phyloP scores from a whole-genome alignment of 345 rosid species.

The Conringia planisiliqua region DNA sequence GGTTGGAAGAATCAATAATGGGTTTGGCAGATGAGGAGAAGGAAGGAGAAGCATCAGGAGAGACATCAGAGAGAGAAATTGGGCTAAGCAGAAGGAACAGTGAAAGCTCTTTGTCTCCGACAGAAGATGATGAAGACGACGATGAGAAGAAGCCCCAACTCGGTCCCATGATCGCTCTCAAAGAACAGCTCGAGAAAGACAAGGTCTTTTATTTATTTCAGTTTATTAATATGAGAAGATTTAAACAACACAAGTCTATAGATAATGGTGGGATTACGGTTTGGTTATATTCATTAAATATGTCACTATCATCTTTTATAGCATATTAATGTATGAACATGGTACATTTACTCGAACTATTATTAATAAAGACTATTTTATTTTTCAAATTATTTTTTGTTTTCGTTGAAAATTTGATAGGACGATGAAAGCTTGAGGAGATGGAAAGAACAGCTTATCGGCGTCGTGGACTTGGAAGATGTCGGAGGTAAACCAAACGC shows the following conservation, averaged over 20 bases:
- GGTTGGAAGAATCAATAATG: slow-evolving; percentile 21
- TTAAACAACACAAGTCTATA: background rate
- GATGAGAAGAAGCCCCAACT: slow-evolving; percentile 33
- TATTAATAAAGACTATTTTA: no score
- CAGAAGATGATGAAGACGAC: slow-evolving; percentile 36
- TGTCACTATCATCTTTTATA: background rate
- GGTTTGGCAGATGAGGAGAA: slow-evolving; percentile 28
- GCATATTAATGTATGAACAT: background rate
- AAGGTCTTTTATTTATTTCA: slow-evolving; percentile 21
- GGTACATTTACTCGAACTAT: background rate
- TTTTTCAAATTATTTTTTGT: background rate
- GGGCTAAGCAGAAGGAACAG: slow-evolving; percentile 34
- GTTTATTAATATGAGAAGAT: background rate
- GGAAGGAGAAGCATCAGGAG: slow-evolving; percentile 23
- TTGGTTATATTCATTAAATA: background rate
- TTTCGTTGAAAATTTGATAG: slow-evolving; percentile 26
- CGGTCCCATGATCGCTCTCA: slow-evolving; percentile 48
- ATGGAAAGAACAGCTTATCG: slow-evolving; percentile 93
- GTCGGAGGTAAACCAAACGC: slow-evolving; percentile 58
- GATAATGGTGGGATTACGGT: background rate
- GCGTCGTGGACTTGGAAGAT: slow-evolving; percentile 60
- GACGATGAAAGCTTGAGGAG: slow-evolving; percentile 95
- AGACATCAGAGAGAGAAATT: slow-evolving; percentile 24
- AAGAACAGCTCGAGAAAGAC: slow-evolving; percentile 47
- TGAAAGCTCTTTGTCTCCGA: slow-evolving; percentile 28